Evolutionary conservation across 305 asterid species (phyloP).

Genomic region (Fraxinus dipetala): DNA sequence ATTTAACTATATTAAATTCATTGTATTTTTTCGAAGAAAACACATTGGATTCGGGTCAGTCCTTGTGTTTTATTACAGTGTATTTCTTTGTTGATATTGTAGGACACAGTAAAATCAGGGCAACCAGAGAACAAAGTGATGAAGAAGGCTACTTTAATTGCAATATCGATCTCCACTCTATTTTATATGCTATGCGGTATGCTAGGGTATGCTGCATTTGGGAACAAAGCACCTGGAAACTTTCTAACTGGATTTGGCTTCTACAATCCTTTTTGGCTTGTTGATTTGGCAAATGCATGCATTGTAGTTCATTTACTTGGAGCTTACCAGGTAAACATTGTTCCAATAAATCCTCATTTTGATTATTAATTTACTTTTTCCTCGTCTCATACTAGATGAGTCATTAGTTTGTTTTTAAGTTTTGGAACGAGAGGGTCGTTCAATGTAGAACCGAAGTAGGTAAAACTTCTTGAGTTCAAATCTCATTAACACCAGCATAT

Average conservation of each 20-base stretch:
- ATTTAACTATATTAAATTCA: background rate
- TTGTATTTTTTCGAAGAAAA: background rate
- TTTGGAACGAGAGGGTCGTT: background rate
- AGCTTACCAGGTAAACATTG: slow-evolving; percentile 51
- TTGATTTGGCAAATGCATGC: slow-evolving; percentile 49
- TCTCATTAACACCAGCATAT: background rate
- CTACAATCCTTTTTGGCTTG: slow-evolving; percentile 64
- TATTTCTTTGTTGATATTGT: background rate
- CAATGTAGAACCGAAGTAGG: background rate
- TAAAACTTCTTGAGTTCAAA: background rate
- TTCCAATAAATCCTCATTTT: background rate
- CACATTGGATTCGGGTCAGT: background rate
- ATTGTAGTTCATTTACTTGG: slow-evolving; percentile 59
- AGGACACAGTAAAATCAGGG: slow-evolving; percentile 55
- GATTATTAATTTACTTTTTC: background rate
- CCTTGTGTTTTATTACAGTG: background rate
- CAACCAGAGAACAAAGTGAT: slow-evolving; percentile 49
- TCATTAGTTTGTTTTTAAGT: background rate
- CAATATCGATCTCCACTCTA: slow-evolving; percentile 35
- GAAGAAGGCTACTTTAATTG: slow-evolving; percentile 43
- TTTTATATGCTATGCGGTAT: slow-evolving; percentile 57
- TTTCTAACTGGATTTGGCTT: slow-evolving; percentile 65
- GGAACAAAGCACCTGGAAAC: slow-evolving; percentile 67
- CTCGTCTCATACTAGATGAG: background rate
- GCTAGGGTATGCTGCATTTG: slow-evolving; percentile 63